These are phyloP conservation scores for Dictyostelium intermedium DNA, from an alignment of 78 protist genomes.

Conservation along the genomic window DNA sequence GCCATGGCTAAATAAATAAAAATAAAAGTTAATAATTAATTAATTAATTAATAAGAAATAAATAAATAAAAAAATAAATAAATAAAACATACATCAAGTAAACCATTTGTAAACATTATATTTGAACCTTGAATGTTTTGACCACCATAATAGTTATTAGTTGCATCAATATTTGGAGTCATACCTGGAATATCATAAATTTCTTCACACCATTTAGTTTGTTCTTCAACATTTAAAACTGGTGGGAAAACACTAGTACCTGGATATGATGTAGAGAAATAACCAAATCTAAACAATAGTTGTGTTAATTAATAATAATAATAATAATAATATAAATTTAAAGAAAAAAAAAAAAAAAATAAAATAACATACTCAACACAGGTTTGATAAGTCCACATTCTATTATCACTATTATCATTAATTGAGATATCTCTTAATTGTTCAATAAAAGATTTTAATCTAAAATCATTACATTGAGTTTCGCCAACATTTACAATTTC, in stretches of 20 bases:
- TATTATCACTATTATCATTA: neutral
- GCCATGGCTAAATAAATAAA: constrained; percentile 44
- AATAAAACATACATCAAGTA: constrained; percentile 33
- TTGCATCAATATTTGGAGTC: constrained; percentile 57
- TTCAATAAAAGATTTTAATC: constrained; percentile 9
- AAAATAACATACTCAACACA: constrained; percentile 32
- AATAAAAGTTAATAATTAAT: neutral
- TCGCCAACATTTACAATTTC: constrained; percentile 4
- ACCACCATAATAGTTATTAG: constrained; percentile 58
- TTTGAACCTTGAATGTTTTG: constrained; percentile 21
- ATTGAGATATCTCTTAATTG: neutral
- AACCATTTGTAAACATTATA: constrained; percentile 66
- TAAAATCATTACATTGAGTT: constrained; percentile 21
- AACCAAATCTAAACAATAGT: constrained; percentile 50
- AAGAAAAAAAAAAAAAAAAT: neutral
- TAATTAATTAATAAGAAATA: neutral
- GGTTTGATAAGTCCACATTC: constrained; percentile 74
- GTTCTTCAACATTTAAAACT: constrained; percentile 32
- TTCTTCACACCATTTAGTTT: constrained; percentile 41
- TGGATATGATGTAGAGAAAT: constrained; percentile 45
- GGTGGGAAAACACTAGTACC: constrained; percentile 63
- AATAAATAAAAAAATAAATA: neutral
- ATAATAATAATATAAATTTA: neutral
- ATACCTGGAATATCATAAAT: constrained; percentile 30
- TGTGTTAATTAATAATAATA: no score